Conservation (phyloP, 306 rosid genomes). For the Crotalaria pallida region DNA sequence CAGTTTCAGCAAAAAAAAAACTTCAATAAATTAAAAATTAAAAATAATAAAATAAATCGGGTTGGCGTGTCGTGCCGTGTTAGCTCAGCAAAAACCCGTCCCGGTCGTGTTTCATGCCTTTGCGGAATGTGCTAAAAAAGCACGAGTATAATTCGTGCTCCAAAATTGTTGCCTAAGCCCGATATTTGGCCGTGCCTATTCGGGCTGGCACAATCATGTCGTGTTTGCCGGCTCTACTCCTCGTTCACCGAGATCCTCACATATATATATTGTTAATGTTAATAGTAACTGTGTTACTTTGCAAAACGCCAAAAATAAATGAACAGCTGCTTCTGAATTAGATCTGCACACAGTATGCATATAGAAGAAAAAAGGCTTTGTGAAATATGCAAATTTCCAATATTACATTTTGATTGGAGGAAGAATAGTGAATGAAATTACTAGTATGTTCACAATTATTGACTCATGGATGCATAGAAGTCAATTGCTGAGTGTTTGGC, state of each 20-base stretch:
- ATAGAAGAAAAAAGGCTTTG: constrained; percentile 10
- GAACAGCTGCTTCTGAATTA: not conserved
- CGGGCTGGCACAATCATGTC: too few relatives aligned
- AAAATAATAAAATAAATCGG: too few relatives aligned
- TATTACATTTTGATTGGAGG: not conserved
- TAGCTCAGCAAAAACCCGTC: too few relatives aligned
- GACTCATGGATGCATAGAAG: not conserved
- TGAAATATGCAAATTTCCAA: constrained; percentile 11
- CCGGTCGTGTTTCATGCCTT: too few relatives aligned
- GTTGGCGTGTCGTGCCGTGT: too few relatives aligned
- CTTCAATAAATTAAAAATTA: too few relatives aligned
- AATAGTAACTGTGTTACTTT: not conserved
- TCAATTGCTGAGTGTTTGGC: constrained; percentile 4
- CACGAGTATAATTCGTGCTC: too few relatives aligned
- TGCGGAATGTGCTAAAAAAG: too few relatives aligned
- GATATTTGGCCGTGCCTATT: too few relatives aligned
- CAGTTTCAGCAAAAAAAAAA: too few relatives aligned
- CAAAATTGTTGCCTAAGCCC: too few relatives aligned
- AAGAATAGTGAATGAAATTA: constrained; percentile 1
- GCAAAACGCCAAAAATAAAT: not conserved
- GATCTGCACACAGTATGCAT: not conserved
- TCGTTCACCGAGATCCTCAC: not conserved
- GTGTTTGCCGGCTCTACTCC: too few relatives aligned
- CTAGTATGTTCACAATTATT: constrained; percentile 1
- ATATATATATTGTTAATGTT: constrained; percentile 2